Evolutionary conservation across 2,329 filamentous ascomycete genomes (phyloP).

Genomic region (Tolypocladium amazonense): DNA sequence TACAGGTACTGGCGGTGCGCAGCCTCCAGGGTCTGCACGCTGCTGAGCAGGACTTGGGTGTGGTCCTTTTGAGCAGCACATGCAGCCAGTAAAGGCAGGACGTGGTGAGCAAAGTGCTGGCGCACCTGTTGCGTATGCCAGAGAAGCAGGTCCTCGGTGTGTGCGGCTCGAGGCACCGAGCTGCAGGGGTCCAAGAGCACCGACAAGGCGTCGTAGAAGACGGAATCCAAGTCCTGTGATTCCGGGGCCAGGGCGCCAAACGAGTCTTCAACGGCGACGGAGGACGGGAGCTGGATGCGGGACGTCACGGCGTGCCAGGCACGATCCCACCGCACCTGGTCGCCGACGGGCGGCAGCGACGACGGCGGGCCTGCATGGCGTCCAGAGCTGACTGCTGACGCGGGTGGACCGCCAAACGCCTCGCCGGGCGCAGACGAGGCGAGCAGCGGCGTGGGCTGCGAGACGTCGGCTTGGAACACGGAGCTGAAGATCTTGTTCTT

Average conservation of each 20-base stretch:
- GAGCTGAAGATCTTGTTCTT: constrained; percentile 42
- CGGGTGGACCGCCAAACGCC: constrained; percentile 31
- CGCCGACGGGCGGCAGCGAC: constrained; percentile 18
- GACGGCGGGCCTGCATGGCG: constrained; percentile 8
- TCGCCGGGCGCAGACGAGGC: constrained; percentile 30
- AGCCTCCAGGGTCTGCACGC: constrained; percentile 47
- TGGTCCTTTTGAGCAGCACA: constrained; percentile 32
- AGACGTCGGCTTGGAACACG: constrained; percentile 42
- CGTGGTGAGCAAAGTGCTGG: constrained; percentile 48
- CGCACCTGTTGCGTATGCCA: constrained; percentile 54
- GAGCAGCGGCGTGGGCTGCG: constrained; percentile 35
- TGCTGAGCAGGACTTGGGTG: constrained; percentile 37
- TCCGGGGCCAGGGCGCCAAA: constrained; percentile 37
- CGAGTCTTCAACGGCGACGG: constrained; percentile 42
- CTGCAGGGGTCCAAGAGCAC: constrained; percentile 38
- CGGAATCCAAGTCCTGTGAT: constrained; percentile 29
- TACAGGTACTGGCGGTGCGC: constrained; percentile 47
- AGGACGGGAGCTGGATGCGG: constrained; percentile 44
- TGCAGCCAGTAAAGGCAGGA: constrained; percentile 42
- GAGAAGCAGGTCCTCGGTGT: constrained; percentile 44
- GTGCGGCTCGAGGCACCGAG: constrained; percentile 35
- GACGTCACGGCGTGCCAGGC: constrained; percentile 54
- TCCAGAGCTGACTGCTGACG: constrained; percentile 6
- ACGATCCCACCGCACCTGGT: constrained; percentile 48
- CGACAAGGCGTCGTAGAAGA: constrained; percentile 41